These are phyloP conservation scores for Russula dissimulans DNA, from an alignment of 768 basidiomycete genomes.

Conservation along the genomic window DNA sequence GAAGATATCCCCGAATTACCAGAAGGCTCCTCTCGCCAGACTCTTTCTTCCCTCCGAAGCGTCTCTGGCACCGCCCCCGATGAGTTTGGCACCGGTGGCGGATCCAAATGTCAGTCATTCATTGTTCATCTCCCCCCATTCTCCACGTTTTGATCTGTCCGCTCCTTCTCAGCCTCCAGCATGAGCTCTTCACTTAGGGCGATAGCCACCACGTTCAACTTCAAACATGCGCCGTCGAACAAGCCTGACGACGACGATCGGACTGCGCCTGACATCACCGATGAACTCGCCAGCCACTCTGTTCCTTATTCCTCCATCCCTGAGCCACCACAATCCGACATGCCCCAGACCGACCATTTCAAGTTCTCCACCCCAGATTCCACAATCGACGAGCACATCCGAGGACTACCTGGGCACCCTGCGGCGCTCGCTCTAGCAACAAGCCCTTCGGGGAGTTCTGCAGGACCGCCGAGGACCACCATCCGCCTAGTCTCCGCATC, in stretches of 20 bases:
- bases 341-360: conserved; percentile 42
- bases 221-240: conserved; percentile 43
- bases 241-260: conserved; percentile 22
- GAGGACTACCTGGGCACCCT: conserved; percentile 48
- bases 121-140: neutral
- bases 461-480: conserved; percentile 29
- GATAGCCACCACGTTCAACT: conserved; percentile 64
- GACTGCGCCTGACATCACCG: conserved; percentile 24
- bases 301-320: conserved; percentile 18
- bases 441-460: conserved; percentile 52
- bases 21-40: conserved; percentile 41
- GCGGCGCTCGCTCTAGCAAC: conserved; percentile 53
- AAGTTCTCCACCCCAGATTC: conserved; percentile 34
- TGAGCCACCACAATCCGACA: conserved; percentile 12
- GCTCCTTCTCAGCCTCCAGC: conserved; percentile 36
- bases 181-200: conserved; percentile 68
- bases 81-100: conserved; percentile 61
- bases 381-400: conserved; percentile 37
- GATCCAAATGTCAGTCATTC: conserved; percentile 44
- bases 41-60: conserved; percentile 40
- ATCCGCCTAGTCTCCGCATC: conserved; percentile 36
- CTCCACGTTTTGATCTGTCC: neutral
- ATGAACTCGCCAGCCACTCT: conserved; percentile 14
- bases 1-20: conserved; percentile 66
- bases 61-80: conserved; percentile 30